A percentile compares a stretch with the other conserved stretches of the same genome.
Evolutionary conservation across 306 rosid species (phyloP).

Genomic region (Dryas octopetala): DNA sequence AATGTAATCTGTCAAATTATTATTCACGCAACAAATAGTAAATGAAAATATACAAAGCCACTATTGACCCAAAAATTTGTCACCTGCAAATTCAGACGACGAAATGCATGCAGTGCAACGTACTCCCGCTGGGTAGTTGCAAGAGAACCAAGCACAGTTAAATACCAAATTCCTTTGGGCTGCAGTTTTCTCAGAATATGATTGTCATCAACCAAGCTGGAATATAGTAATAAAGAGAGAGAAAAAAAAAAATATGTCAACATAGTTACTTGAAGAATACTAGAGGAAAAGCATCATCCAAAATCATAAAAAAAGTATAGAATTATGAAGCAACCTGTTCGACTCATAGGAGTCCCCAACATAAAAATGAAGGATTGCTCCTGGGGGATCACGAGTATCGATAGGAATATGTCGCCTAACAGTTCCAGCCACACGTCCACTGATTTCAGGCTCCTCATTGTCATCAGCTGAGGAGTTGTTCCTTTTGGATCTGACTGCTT

Average conservation of each 20-base stretch:
- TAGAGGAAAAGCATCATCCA: neutral
- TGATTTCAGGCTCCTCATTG: slow-evolving; percentile 69
- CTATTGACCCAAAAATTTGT: neutral
- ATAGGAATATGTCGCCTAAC: slow-evolving; percentile 85
- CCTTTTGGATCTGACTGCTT: slow-evolving; percentile 71
- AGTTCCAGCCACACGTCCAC: slow-evolving; percentile 91
- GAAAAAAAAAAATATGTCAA: slow-evolving; percentile 17
- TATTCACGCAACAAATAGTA: neutral
- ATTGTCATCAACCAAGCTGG: slow-evolving; percentile 69
- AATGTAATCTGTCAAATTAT: slow-evolving; percentile 28
- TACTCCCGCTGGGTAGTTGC: slow-evolving; percentile 99
- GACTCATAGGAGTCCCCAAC: slow-evolving; percentile 84
- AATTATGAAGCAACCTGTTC: slow-evolving; percentile 49
- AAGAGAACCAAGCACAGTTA: slow-evolving; percentile 94
- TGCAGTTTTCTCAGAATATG: slow-evolving; percentile 81
- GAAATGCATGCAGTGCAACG: slow-evolving; percentile 94
- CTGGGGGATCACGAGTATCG: slow-evolving; percentile 91
- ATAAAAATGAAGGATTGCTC: slow-evolving; percentile 93
- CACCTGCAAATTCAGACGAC: slow-evolving; percentile 92
- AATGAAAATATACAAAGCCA: slow-evolving; percentile 12
- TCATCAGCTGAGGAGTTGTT: slow-evolving; percentile 54
- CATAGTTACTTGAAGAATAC: slow-evolving; percentile 7
- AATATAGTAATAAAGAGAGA: slow-evolving; percentile 12
- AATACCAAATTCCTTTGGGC: slow-evolving; percentile 75
- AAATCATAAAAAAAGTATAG: slow-evolving; percentile 10